Evolutionary conservation across 805 yeast species (phyloP).

Genomic region (Metschnikowia bowlesiae): DNA sequence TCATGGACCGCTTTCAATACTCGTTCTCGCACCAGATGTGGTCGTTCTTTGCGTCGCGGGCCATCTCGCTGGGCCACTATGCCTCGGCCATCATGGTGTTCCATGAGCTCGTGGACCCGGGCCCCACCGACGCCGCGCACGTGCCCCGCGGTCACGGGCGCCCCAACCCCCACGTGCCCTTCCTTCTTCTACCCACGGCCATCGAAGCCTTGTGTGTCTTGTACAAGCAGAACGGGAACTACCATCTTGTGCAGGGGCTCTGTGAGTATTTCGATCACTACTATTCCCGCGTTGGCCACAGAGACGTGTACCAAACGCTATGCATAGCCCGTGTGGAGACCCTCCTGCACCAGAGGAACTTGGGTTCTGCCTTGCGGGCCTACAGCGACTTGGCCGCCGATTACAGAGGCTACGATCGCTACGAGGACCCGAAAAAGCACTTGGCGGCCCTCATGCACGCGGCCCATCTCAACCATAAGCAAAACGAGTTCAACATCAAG

Average conservation of each 20-base stretch:
- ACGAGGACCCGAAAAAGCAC: constrained; percentile 6
- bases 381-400: constrained; percentile 20
- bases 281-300: constrained; percentile 32
- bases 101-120: constrained; percentile 33
- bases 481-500: constrained; percentile 18
- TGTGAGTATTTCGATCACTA: constrained; percentile 33
- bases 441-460: constrained; percentile 10
- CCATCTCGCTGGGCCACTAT: constrained; percentile 22
- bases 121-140: not conserved
- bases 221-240: constrained; percentile 25
- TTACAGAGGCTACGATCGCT: constrained; percentile 18
- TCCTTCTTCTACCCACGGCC: constrained; percentile 26
- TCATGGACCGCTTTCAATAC: constrained; percentile 15
- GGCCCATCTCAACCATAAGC: constrained; percentile 8
- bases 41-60: constrained; percentile 25
- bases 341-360: constrained; percentile 20
- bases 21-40: constrained; percentile 31
- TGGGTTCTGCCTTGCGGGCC: constrained; percentile 19
- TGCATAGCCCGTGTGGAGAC: constrained; percentile 29
- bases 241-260: constrained; percentile 26
- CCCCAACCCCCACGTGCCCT: constrained; percentile 25
- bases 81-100: constrained; percentile 31
- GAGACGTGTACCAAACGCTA: constrained; percentile 25
- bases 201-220: constrained; percentile 26
- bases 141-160: constrained; percentile 7